These are phyloP conservation scores for Trametes elegans DNA, from an alignment of 768 basidiomycete species.

Conservation along the genomic window DNA sequence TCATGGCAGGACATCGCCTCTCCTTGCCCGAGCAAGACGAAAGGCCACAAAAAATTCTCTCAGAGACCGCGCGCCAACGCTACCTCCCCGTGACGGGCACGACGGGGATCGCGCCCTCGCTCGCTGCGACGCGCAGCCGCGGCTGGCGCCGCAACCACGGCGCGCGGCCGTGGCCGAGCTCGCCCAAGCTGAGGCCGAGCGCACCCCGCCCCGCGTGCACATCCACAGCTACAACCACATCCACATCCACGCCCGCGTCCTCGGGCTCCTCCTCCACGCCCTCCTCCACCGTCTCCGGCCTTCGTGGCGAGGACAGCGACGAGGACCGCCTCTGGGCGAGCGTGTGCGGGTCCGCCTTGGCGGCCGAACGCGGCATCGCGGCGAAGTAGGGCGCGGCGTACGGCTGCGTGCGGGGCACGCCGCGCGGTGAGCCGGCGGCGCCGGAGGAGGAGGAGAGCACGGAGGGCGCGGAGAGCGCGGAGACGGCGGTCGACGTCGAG, in stretches of 20 bases:
- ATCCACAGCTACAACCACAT: neutral
- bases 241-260: neutral
- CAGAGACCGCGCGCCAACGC: neutral
- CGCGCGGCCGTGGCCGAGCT: neutral
- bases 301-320: neutral
- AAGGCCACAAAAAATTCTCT: too few relatives aligned
- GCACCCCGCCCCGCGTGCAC: neutral
- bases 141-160: neutral
- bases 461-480: neutral
- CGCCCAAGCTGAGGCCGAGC: constrained; percentile 6
- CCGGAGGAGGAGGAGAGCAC: neutral
- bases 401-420: constrained; percentile 24
- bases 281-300: constrained; percentile 15
- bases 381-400: constrained; percentile 26
- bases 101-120: neutral
- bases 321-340: neutral
- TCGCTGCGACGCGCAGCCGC: constrained; percentile 7
- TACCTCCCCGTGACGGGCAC: neutral
- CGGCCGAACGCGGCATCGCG: constrained; percentile 15
- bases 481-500: constrained; percentile 7
- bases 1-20: too few relatives aligned
- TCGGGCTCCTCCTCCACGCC: constrained; percentile 2
- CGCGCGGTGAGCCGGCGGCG: constrained; percentile 1
- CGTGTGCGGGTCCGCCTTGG: neutral
- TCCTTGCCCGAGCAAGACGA: too few relatives aligned